Evolutionary conservation across 345 rosid genomes (phyloP).

Genomic region (Acer negundo): DNA sequence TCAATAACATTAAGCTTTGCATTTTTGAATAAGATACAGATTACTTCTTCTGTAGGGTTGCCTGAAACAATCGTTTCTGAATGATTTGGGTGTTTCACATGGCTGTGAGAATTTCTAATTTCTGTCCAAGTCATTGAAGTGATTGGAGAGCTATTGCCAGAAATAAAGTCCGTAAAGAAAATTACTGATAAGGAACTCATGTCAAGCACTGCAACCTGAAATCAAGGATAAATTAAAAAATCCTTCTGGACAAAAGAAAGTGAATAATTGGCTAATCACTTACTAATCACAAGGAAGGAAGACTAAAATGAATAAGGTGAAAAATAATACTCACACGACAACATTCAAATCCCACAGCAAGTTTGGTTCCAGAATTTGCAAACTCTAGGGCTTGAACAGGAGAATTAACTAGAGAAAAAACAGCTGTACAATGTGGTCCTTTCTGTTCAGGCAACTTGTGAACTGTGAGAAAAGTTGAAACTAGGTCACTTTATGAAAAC

Average conservation of each 20-base stretch:
- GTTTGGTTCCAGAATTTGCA: slow-evolving; percentile 39
- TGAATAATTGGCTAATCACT: neutral
- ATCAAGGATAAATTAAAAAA: slow-evolving; percentile 15
- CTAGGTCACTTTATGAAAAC: slow-evolving; percentile 17
- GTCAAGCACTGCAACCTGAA: slow-evolving; percentile 60
- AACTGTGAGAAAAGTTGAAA: slow-evolving; percentile 34
- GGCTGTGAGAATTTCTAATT: slow-evolving; percentile 21
- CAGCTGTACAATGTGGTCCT: slow-evolving; percentile 42
- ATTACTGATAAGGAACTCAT: slow-evolving; percentile 39
- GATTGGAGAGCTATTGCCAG: slow-evolving; percentile 34
- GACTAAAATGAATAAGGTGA: slow-evolving; percentile 8
- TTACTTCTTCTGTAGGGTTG: slow-evolving; percentile 29
- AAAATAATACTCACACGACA: slow-evolving; percentile 38
- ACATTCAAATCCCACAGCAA: slow-evolving; percentile 51
- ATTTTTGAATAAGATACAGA: slow-evolving; percentile 42
- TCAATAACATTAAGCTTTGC: slow-evolving; percentile 34
- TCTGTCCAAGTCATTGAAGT: slow-evolving; percentile 39
- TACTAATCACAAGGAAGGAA: slow-evolving; percentile 2
- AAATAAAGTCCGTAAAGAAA: slow-evolving; percentile 34
- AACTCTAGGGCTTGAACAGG: slow-evolving; percentile 41
- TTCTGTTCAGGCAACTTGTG: slow-evolving; percentile 36
- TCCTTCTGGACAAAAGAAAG: neutral
- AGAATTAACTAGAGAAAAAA: slow-evolving; percentile 39
- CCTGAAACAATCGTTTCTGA: slow-evolving; percentile 30
- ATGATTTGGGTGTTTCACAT: slow-evolving; percentile 24